Conservation (phyloP, 2,329 filamentous ascomycete species). For the Curvularia hawaiiensis region DNA sequence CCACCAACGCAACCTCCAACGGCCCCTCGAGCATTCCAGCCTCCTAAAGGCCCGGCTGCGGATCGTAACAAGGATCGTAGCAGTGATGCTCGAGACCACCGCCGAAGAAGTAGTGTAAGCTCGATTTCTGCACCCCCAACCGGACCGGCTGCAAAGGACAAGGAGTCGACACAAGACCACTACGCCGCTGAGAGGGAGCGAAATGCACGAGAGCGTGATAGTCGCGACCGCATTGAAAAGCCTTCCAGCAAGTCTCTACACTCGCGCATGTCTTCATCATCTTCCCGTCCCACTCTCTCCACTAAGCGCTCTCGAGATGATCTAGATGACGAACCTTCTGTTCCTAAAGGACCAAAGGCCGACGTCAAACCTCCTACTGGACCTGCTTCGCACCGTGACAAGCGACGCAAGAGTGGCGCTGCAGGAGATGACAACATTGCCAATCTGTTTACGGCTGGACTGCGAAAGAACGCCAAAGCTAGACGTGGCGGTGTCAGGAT, state of each 20-base stretch:
- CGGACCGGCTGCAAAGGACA: constrained; percentile 19
- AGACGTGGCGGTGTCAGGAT: constrained; percentile 41
- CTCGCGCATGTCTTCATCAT: constrained; percentile 25
- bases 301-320: constrained; percentile 40
- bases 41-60: constrained; percentile 46
- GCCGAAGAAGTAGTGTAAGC: constrained; percentile 26
- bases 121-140: constrained; percentile 24
- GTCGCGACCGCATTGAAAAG: constrained; percentile 35
- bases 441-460: constrained; percentile 35
- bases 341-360: constrained; percentile 20
- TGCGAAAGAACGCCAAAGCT: constrained; percentile 39
- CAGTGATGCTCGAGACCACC: constrained; percentile 22
- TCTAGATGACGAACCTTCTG: constrained; percentile 19
- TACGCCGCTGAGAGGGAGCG: constrained; percentile 71
- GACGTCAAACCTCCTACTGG: constrained; percentile 34
- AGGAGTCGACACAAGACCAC: constrained; percentile 52
- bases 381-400: constrained; percentile 39
- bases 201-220: constrained; percentile 40
- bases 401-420: constrained; percentile 35
- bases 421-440: constrained; percentile 35
- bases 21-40: constrained; percentile 42
- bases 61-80: constrained; percentile 37
- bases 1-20: constrained; percentile 45
- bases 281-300: constrained; percentile 25
- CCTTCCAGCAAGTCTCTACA: constrained; percentile 25